Evolutionary conservation across 2,329 filamentous ascomycete genomes (phyloP), one percentile per base, ranked within the genome.

Genomic region (Stemphylium beticola): DNA sequence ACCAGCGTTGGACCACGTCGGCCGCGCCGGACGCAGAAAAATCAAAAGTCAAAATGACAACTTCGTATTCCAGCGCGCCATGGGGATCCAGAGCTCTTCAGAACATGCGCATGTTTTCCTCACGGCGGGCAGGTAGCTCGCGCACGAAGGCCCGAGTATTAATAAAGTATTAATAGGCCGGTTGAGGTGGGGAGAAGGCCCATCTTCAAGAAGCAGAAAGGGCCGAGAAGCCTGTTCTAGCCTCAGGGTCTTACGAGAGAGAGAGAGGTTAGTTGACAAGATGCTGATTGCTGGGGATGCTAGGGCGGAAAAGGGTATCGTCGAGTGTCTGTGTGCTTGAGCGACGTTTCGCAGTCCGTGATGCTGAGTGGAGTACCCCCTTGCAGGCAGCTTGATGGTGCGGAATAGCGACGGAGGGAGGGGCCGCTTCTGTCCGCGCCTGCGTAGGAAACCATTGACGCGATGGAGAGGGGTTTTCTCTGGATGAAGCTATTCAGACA

Each of bases 291-390:
- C 15, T 20, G 26, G 18, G 8, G 31, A n/a, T 53, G 45, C 51
- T 53, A 53, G 39, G 12, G n/a, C 51, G 40, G 18, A 37, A 53
- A 49, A 33, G 39, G 44, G 36, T 12, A 46, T 50, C 41, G 36
- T 34, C 24, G 41, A 12, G 26, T 12, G 43, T 53, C 33, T 41
- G 50, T 55, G 51, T 57, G 51, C 42, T 18, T 31, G 50, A 42
- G 45, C 26, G 42, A 50, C 38, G 55, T 57, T 57, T 57, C 55
- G 55, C 42, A 42, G 41, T 54, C 50, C 45, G 50, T 40, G 22
- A n/a, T 31, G 14, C 37, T 36, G 17, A 20, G 31, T 42, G 49
- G 41, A 14, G 48, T 36, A 36, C 47, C 52, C 52, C 53, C 42
- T n/a, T n/a, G n/a, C n/a, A n/a, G 46, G 48, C 18, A 40, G 17